Percentiles rank a stretch among this genome's conserved stretches.
phyloP scores from a whole-genome alignment of 2,329 filamentous ascomycete species.

The Didymella lethalis region DNA sequence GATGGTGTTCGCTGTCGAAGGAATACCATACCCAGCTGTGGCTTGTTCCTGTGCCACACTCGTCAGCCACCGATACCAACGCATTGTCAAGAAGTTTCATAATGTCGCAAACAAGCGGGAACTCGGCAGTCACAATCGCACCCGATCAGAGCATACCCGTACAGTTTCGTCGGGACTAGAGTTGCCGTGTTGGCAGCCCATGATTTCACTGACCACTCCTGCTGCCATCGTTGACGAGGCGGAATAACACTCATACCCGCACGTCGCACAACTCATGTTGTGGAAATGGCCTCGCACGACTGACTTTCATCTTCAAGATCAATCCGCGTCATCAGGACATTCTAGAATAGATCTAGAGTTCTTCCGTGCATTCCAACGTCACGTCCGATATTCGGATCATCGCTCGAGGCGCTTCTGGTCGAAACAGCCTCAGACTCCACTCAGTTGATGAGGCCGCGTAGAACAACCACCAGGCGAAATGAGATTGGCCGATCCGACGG shows the following conservation, averaged over 20 bases:
- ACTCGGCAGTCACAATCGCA: not conserved
- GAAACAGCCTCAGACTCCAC: constrained; percentile 12
- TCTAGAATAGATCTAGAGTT: not conserved
- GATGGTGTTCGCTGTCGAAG: not conserved
- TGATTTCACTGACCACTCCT: not conserved
- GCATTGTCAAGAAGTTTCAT: constrained; percentile 16
- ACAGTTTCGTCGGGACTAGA: not conserved
- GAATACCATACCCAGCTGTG: constrained; percentile 7
- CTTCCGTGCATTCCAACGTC: not conserved
- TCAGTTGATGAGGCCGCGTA: constrained; percentile 20
- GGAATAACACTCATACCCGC: not conserved
- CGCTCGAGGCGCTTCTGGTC: constrained; percentile 1
- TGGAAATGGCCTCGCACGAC: not conserved
- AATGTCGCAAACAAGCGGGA: not conserved
- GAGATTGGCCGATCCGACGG: constrained; percentile 1
- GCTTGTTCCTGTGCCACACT: constrained; percentile 15
- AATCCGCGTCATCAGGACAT: constrained; percentile 10
- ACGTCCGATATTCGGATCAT: constrained; percentile 4
- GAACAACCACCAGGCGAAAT: constrained; percentile 11
- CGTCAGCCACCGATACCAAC: constrained; percentile 14
- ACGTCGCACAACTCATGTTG: not conserved
- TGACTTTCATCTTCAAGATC: not conserved
- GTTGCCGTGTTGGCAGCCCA: not conserved
- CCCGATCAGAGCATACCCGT: not conserved
- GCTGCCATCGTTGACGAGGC: not conserved